Conservation (phyloP, 176 grass and related monocot genomes). For the Cenchrus americanus region DNA sequence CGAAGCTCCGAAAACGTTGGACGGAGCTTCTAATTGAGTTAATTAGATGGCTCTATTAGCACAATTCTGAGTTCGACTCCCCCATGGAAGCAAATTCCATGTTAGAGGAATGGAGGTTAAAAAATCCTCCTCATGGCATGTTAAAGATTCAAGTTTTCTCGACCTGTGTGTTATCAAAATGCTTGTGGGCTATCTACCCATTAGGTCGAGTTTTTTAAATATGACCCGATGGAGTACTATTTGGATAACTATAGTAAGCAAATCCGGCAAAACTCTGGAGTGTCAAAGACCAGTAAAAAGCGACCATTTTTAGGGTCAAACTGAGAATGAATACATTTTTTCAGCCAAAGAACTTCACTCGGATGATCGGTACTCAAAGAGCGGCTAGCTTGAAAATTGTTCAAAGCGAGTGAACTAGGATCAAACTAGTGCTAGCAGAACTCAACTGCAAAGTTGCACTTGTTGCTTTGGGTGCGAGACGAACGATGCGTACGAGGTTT, state of each 20-base stretch:
- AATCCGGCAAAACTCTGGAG: neutral
- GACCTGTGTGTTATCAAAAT: too few relatives aligned
- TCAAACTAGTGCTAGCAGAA: neutral
- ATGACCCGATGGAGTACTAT: neutral
- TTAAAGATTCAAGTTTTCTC: too few relatives aligned
- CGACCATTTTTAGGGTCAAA: neutral
- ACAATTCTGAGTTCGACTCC: too few relatives aligned
- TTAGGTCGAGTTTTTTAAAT: too few relatives aligned
- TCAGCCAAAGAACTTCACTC: neutral
- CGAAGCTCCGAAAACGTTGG: too few relatives aligned
- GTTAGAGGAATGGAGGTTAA: too few relatives aligned
- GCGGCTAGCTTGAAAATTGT: neutral
- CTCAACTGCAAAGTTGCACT: conserved; percentile 1
- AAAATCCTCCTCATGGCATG: too few relatives aligned
- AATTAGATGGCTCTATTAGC: too few relatives aligned
- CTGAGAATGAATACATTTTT: neutral
- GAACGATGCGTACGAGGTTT: conserved; percentile 42
- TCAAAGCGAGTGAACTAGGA: conserved; percentile 22
- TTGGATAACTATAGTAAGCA: neutral
- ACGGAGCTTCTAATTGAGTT: too few relatives aligned
- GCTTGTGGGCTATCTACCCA: too few relatives aligned
- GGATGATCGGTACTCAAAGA: neutral
- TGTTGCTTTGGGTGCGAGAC: conserved; percentile 1
- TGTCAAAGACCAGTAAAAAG: neutral
- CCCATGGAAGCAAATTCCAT: too few relatives aligned